phyloP scores from a whole-genome alignment of 306 rosid genomes.

The Vicia faba region DNA sequence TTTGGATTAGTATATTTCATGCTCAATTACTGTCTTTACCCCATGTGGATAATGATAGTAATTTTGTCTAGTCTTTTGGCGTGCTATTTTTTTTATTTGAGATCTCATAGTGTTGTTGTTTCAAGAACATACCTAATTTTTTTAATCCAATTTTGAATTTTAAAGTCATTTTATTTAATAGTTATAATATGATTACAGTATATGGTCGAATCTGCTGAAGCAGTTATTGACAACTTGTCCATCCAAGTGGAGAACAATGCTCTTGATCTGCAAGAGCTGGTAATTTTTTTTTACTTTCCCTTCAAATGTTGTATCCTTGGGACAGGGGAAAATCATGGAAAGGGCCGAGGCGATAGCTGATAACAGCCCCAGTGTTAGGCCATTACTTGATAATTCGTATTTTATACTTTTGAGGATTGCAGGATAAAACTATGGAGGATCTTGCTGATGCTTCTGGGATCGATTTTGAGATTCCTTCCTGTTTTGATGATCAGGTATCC shows the following conservation, averaged over 20 bases:
- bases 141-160: conserved; percentile 3
- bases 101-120: not conserved
- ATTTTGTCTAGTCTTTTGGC: conserved; percentile 5
- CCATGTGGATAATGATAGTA: not conserved
- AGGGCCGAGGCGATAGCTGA: conserved; percentile 13
- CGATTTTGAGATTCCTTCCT: conserved; percentile 63
- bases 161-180: not conserved
- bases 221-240: conserved; percentile 43
- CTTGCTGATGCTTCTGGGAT: conserved; percentile 65
- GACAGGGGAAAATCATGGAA: conserved; percentile 7
- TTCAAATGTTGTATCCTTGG: conserved; percentile 7
- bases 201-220: conserved; percentile 48
- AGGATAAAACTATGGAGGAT: conserved; percentile 62
- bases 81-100: conserved; percentile 1
- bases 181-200: conserved; percentile 41
- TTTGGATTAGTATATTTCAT: conserved; percentile 7
- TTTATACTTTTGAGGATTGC: conserved; percentile 33
- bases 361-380: not conserved
- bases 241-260: conserved; percentile 55
- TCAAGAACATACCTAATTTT: conserved; percentile 4
- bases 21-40: not conserved
- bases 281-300: conserved; percentile 31
- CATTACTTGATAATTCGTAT: conserved; percentile 23
- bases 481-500: conserved; percentile 68
- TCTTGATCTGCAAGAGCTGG: conserved; percentile 58